These are phyloP conservation scores for Veloporphyrellus conicus DNA, from an alignment of 1,284 basidiomycete genomes.

Conservation along the genomic window DNA sequence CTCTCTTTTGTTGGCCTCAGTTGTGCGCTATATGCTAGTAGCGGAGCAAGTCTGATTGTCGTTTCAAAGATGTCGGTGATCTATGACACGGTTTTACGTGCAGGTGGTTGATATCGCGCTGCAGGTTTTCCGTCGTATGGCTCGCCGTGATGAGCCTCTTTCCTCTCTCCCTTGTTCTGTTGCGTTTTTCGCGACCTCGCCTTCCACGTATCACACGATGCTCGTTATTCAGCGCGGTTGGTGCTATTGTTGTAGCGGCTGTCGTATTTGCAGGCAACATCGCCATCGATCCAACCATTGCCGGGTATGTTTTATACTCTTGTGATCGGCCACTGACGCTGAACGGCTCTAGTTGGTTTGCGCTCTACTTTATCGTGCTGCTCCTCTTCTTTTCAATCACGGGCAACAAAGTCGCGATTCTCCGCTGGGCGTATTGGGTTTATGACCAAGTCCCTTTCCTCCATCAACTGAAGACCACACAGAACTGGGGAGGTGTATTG, in stretches of 20 bases:
- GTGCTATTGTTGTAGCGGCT: slow-evolving; percentile 43
- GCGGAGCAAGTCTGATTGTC: slow-evolving; percentile 48
- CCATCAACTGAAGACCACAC: slow-evolving; percentile 38
- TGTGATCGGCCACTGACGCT: background rate
- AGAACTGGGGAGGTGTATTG: slow-evolving; percentile 38
- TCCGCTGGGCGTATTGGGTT: slow-evolving; percentile 56
- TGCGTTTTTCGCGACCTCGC: slow-evolving; percentile 62
- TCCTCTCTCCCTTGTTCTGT: slow-evolving; percentile 54
- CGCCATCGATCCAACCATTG: slow-evolving; percentile 49
- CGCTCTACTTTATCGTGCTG: slow-evolving; percentile 53
- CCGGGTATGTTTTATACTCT: slow-evolving; percentile 40
- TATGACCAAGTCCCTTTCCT: slow-evolving; percentile 55
- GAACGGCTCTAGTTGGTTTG: slow-evolving; percentile 50
- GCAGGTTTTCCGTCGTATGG: slow-evolving; percentile 60
- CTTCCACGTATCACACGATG: slow-evolving; percentile 45
- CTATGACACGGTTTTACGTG: background rate
- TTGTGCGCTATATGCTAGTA: slow-evolving; percentile 53
- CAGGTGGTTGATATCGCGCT: background rate
- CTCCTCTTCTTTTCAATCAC: slow-evolving; percentile 45
- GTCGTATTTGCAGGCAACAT: slow-evolving; percentile 59
- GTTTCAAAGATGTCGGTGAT: slow-evolving; percentile 54
- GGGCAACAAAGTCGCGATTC: slow-evolving; percentile 49
- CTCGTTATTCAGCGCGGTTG: slow-evolving; percentile 38
- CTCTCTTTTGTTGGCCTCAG: slow-evolving; percentile 49
- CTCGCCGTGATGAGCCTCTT: slow-evolving; percentile 61